Evolutionary conservation across 306 rosid species (phyloP).

Genomic region (Biancaea sappan): DNA sequence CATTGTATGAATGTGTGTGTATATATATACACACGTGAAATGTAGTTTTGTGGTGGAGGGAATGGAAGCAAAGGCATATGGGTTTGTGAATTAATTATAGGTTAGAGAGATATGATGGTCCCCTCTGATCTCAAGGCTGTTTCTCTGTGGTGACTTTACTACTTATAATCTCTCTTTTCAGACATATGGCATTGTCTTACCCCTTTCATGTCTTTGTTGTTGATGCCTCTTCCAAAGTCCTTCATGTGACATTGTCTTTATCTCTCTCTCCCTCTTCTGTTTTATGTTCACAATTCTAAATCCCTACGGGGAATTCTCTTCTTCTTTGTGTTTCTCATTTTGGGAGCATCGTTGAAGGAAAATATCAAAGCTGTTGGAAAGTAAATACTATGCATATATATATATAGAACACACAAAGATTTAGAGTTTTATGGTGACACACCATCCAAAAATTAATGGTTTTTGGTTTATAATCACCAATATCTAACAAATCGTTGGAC

Average conservation of each 20-base stretch:
- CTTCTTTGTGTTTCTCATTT: slow-evolving; percentile 31
- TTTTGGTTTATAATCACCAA: no score
- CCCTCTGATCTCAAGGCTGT: slow-evolving; percentile 32
- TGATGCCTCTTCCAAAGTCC: slow-evolving; percentile 35
- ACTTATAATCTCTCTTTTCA: slow-evolving; percentile 23
- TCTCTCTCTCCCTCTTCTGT: neutral
- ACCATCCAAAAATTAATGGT: no score
- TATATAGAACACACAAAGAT: no score
- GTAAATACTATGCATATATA: no score
- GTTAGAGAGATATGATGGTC: slow-evolving; percentile 33
- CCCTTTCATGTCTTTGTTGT: slow-evolving; percentile 50
- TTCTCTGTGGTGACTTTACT: slow-evolving; percentile 24
- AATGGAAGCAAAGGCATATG: slow-evolving; percentile 47
- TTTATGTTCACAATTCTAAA: neutral
- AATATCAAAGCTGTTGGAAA: neutral
- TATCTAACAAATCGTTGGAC: no score
- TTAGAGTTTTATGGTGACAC: no score
- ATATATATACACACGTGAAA: no score
- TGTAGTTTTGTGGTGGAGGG: slow-evolving; percentile 36
- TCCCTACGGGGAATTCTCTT: slow-evolving; percentile 36
- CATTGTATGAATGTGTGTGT: no score
- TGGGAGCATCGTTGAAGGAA: slow-evolving; percentile 28
- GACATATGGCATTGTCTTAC: slow-evolving; percentile 34
- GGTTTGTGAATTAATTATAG: slow-evolving; percentile 33
- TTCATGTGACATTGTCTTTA: slow-evolving; percentile 60